Percentiles rank a stretch among this genome's conserved stretches.
Conservation (phyloP, 2,329 filamentous ascomycete genomes). For the Pleurostoma richardsiae region DNA sequence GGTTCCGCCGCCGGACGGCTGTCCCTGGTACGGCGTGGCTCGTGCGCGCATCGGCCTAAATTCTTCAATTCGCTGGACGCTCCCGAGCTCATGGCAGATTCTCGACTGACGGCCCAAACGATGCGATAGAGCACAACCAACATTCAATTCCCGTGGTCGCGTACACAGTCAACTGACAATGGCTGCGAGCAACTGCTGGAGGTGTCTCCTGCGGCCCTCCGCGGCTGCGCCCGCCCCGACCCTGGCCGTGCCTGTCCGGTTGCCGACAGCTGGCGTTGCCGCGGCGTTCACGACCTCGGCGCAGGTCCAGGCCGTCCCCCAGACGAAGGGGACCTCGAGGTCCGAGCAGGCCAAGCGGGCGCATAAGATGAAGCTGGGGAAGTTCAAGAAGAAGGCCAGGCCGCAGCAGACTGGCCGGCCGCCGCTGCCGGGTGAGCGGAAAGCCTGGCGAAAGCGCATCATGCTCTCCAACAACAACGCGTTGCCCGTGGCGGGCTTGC, state of each 20-base stretch:
- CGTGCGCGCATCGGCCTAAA: too few relatives aligned
- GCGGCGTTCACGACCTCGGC: slow-evolving; percentile 33
- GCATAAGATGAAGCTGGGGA: slow-evolving; percentile 32
- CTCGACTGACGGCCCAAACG: not conserved
- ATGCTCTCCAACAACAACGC: slow-evolving; percentile 94
- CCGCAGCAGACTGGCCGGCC: slow-evolving; percentile 42
- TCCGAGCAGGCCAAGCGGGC: slow-evolving; percentile 24
- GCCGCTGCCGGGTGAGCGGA: slow-evolving; percentile 73
- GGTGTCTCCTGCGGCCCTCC: slow-evolving; percentile 48
- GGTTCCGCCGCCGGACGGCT: not conserved
- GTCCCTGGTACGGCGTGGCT: too few relatives aligned
- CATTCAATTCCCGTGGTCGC: not conserved
- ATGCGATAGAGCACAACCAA: not conserved
- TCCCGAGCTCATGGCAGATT: not conserved
- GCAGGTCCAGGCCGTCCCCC: slow-evolving; percentile 16
- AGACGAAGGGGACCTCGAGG: slow-evolving; percentile 7
- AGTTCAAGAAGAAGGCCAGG: slow-evolving; percentile 47
- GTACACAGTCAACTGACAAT: slow-evolving; percentile 26
- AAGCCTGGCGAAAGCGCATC: slow-evolving; percentile 81
- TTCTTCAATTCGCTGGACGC: too few relatives aligned
- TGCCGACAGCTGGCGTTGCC: slow-evolving; percentile 10
- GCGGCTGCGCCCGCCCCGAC: slow-evolving; percentile 19
- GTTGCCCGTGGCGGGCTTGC: slow-evolving; percentile 65
- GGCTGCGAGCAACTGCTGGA: slow-evolving; percentile 54
- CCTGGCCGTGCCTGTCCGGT: slow-evolving; percentile 10